Conservation (phyloP, 768 basidiomycete species). For the Russula lepida region DNA sequence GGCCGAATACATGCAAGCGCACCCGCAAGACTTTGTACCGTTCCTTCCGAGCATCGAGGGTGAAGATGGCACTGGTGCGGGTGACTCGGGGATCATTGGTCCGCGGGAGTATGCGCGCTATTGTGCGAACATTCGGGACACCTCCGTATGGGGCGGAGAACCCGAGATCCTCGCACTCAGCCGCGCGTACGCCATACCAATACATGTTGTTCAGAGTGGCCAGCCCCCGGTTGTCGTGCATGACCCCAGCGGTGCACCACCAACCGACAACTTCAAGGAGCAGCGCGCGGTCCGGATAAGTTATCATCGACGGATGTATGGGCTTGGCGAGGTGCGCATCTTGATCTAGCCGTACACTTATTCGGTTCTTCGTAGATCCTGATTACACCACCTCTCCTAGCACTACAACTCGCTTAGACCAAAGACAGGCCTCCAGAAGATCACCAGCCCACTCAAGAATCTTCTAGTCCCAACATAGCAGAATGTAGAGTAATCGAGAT, state of each 20-base stretch:
- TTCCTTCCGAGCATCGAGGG: conserved; percentile 73
- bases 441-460: conserved; percentile 18
- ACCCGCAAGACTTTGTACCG: conserved; percentile 87
- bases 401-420: conserved; percentile 85
- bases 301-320: conserved; percentile 92
- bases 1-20: conserved; percentile 69
- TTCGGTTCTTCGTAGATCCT: not conserved
- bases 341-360: not conserved
- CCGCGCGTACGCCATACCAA: conserved; percentile 70
- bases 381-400: conserved; percentile 31
- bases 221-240: conserved; percentile 81
- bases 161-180: conserved; percentile 91
- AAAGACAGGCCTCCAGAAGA: conserved; percentile 26
- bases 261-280: conserved; percentile 29
- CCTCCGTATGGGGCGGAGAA: conserved; percentile 95
- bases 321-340: conserved; percentile 79
- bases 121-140: conserved; percentile 68
- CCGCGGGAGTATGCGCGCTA: conserved; percentile 59
- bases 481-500: not conserved
- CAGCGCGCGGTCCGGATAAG: conserved; percentile 58
- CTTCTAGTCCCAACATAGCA: conserved; percentile 6
- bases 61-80: conserved; percentile 60
- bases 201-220: conserved; percentile 84
- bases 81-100: conserved; percentile 65
- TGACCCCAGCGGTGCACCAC: conserved; percentile 39